Conservation (phyloP, 768 basidiomycete species). For the Leccinum boreale region DNA sequence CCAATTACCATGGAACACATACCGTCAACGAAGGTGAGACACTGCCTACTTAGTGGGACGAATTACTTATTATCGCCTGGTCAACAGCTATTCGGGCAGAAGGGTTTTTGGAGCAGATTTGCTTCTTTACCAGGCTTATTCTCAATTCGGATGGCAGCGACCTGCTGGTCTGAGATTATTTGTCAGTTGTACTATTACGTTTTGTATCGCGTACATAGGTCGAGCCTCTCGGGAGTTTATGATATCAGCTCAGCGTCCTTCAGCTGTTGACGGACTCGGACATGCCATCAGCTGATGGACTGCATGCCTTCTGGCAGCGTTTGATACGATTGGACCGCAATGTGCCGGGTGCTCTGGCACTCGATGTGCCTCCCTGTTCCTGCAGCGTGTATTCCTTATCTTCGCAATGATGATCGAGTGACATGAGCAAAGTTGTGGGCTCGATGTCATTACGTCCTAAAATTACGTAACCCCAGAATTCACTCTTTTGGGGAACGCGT, state of each 20-base stretch:
- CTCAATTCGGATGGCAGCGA: constrained; percentile 31
- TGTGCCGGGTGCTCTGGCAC: neutral
- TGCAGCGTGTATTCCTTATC: constrained; percentile 3
- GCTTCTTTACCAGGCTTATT: constrained; percentile 32
- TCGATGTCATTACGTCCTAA: neutral
- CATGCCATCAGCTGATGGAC: too few relatives aligned
- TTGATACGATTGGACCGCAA: constrained; percentile 12
- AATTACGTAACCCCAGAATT: constrained; percentile 31
- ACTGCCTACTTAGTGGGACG: neutral
- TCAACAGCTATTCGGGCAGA: constrained; percentile 27
- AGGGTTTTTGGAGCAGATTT: constrained; percentile 29
- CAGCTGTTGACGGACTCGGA: too few relatives aligned
- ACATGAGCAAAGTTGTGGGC: neutral
- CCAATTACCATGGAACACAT: constrained; percentile 35
- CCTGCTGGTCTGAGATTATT: constrained; percentile 12
- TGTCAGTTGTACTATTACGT: neutral
- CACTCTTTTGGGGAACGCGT: constrained; percentile 29
- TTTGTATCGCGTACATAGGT: neutral
- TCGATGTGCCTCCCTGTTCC: constrained; percentile 29
- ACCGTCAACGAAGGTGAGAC: constrained; percentile 28
- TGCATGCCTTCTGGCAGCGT: neutral
- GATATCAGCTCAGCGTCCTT: neutral
- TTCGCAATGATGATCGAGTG: constrained; percentile 9
- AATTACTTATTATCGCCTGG: constrained; percentile 9
- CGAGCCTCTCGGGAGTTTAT: neutral